phyloP scores from a whole-genome alignment of 1,284 basidiomycete genomes.

The Fomes fomentarius region DNA sequence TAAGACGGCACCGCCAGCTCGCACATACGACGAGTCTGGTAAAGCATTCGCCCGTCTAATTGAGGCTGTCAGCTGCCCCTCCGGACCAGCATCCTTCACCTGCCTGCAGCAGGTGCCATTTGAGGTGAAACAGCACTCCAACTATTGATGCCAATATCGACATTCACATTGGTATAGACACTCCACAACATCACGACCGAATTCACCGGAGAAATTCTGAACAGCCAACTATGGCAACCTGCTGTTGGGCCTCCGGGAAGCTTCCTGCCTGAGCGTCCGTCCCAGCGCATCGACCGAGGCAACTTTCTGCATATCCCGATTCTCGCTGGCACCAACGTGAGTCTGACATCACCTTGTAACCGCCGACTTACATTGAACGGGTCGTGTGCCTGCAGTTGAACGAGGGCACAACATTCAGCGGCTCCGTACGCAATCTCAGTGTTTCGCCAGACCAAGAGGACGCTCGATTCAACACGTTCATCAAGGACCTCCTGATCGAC shows the following conservation, averaged over 20 bases:
- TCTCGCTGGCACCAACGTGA: slow-evolving; percentile 56
- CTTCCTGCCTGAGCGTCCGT: slow-evolving; percentile 51
- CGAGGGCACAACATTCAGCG: slow-evolving; percentile 52
- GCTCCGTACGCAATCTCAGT: slow-evolving; percentile 38
- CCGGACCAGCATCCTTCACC: slow-evolving; percentile 43
- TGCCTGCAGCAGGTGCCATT: slow-evolving; percentile 55
- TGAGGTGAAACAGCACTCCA: too few species aligned
- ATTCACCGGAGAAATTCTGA: slow-evolving; percentile 49
- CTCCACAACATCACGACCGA: slow-evolving; percentile 50
- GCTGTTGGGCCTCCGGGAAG: slow-evolving; percentile 56
- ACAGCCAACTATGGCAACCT: slow-evolving; percentile 62
- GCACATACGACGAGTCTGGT: slow-evolving; percentile 56
- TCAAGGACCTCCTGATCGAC: slow-evolving; percentile 51
- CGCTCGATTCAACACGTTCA: slow-evolving; percentile 47
- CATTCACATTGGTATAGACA: slow-evolving; percentile 43
- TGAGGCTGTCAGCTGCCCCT: slow-evolving; percentile 47
- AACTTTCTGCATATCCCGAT: slow-evolving; percentile 59
- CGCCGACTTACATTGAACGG: too few species aligned
- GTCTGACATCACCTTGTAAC: too few species aligned
- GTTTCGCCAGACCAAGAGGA: slow-evolving; percentile 42
- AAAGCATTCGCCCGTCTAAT: slow-evolving; percentile 55
- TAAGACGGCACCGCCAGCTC: slow-evolving; percentile 56
- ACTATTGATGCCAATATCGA: too few species aligned
- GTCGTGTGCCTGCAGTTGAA: slow-evolving; percentile 49
- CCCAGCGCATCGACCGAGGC: slow-evolving; percentile 47